Evolutionary conservation across 108 stramenopile species (phyloP), one percentile per base, ranked within the genome.

Genomic region (Stephanodiscus triporus): DNA sequence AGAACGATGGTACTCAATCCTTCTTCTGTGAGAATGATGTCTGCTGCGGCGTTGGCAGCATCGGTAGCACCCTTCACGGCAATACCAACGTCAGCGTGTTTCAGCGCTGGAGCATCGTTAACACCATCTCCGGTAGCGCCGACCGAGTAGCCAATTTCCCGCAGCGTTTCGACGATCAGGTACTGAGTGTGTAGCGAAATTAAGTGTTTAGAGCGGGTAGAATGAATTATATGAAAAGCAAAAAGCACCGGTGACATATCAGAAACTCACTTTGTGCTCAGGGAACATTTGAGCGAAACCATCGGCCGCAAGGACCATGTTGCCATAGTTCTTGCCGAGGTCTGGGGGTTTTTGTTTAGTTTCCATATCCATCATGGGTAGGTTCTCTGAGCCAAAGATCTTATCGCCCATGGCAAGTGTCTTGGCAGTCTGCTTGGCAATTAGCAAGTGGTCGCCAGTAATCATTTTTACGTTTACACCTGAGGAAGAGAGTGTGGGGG

Each of bases 381-480:
- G 74, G 59, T 60, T 63, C 34, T 82, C 76, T 17, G 77, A 59
- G 26, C 61, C 67, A 58, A 87, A 81, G 30, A 92, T 88, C 23
- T 80, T 72, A 49, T 80, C 68, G 24, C 89, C 89, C 85, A 91
- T 83, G 20, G 77, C 84, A 43, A 92, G 75, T 27, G 66, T 51
- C 58, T 60, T 47, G 22, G 89, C 91, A 38, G 92, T 92, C 55
- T 96, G 81, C 40, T 66, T 62, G 27, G 91, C 95, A 81, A 96
- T 91, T 49, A 84, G 50, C n/a, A 82, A 37, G 70, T 96, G 95
- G 70, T 96, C 95, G 40, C 95, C 95, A 24, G 94, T 93, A 73
- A 93, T 85, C 92, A 96, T 93, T 72, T 96, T 96, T 30, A 96
- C 95, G 20, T 78, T 66, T 27, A 96, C 85, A 57, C 90, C 71